A percentile compares a stretch with the other conserved stretches of the same genome.
These are phyloP conservation scores for Austroboletus novae-zelandiae DNA, from an alignment of 1,284 basidiomycete species.

Conservation along the genomic window DNA sequence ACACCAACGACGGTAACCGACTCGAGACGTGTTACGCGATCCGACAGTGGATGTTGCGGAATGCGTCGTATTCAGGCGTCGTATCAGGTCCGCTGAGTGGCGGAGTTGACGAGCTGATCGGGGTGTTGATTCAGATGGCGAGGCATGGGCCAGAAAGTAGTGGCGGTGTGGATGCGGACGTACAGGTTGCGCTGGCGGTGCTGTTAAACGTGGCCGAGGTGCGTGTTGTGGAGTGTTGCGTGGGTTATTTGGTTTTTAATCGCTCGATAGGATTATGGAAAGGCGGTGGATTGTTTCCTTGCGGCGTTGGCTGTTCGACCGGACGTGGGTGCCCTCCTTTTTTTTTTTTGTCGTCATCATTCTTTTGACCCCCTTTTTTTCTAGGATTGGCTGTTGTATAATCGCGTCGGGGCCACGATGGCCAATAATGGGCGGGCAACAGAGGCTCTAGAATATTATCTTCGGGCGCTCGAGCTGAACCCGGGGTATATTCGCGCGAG, in stretches of 20 bases:
- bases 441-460: constrained; percentile 88
- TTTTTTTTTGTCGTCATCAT: not conserved
- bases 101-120: constrained; percentile 51
- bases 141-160: constrained; percentile 36
- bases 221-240: constrained; percentile 11
- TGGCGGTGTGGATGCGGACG: constrained; percentile 76
- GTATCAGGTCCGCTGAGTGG: constrained; percentile 42
- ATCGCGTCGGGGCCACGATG: constrained; percentile 94
- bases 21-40: constrained; percentile 76
- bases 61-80: constrained; percentile 31
- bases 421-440: constrained; percentile 87
- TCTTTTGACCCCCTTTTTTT: not conserved
- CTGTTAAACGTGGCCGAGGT: constrained; percentile 91
- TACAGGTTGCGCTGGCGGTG: constrained; percentile 94
- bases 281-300: constrained; percentile 93
- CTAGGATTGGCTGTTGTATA: constrained; percentile 94
- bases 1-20: constrained; percentile 89
- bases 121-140: constrained; percentile 70
- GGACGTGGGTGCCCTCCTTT: constrained; percentile 52
- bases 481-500: constrained; percentile 92
- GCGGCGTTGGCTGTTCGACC: constrained; percentile 87
- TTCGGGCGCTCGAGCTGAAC: constrained; percentile 85
- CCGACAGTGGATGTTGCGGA: constrained; percentile 67
- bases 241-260: not conserved
- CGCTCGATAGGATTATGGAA: constrained; percentile 71